Percentiles rank a stretch among this genome's conserved stretches.
Conservation (phyloP, 2,329 filamentous ascomycete genomes). For the Colletotrichum sp. region DNA sequence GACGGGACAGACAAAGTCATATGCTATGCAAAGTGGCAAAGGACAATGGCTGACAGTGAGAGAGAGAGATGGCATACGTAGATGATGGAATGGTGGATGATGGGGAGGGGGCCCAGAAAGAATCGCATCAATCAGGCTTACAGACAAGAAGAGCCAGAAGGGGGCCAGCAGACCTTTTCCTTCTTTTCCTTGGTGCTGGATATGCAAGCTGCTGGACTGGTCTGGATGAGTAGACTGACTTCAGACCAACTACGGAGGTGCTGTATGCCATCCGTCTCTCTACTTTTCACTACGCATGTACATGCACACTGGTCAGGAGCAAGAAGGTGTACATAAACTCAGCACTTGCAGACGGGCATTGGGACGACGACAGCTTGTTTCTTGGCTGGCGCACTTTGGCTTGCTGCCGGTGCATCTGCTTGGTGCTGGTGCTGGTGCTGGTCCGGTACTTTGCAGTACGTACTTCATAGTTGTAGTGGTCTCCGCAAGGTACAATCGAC, state of each 20-base stretch:
- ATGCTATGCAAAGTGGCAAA: conserved; percentile 15
- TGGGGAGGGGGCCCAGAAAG: background rate
- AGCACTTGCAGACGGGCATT: background rate
- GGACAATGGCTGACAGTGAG: background rate
- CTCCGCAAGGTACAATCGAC: background rate
- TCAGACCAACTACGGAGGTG: background rate
- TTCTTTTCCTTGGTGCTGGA: background rate
- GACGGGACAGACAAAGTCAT: conserved; percentile 6
- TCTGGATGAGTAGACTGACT: background rate
- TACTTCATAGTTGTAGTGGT: background rate
- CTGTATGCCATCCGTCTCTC: background rate
- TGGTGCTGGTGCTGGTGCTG: background rate
- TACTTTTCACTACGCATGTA: background rate
- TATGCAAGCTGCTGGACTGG: background rate
- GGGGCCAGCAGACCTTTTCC: background rate
- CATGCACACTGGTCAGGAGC: background rate
- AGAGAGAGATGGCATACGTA: background rate
- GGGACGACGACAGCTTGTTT: background rate
- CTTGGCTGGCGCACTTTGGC: background rate
- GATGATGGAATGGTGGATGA: conserved; percentile 7
- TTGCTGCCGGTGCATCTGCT: background rate
- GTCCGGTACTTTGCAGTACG: conserved; percentile 1
- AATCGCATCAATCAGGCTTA: background rate
- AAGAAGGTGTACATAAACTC: background rate
- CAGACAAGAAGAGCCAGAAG: background rate